Base-by-base conservation (phyloP, 2,329 filamentous ascomycete species). In the Fusarium anthophilum region DNA sequence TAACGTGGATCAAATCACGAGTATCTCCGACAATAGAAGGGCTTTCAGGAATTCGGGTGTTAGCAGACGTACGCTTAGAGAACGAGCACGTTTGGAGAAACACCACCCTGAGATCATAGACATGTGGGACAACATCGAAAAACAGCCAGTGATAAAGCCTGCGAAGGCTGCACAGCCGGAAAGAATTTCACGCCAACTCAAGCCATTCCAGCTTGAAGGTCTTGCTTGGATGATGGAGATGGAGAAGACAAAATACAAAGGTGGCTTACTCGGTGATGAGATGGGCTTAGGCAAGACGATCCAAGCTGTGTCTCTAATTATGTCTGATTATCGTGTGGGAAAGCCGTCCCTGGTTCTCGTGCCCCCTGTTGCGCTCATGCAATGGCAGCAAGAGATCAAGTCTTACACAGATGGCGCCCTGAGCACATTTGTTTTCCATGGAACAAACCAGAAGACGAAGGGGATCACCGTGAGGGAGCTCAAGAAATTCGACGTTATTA, bases 231-330 rank as follows among this genome's bases (percentile, higher is more conserved):
- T 99, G 94, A 91, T 89, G 69, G 91, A 89, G 63, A 97, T 98
- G 88, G 96, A 99, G 81, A 86, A 93, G 82, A 93, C 91, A 0
- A 84, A 92, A 44, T 98, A 95, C 89, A 94, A 91, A 79, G 96
- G 96, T 24, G 96, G 96, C 20, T 87, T 99, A 6, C 88, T 99
- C 5, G 96, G 96, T 67, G 96, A 99, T 77, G 96, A 99, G 83
- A 99, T 99, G 96, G 96, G 96, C 12, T 93, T 99, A 84, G 96
- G 96, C 56, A 99, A 99, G 85, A 99, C 96, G 0, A 98, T 99
- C 57, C 96, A 99, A 83, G 96, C 96, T 6, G 96, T 99, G 24
- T 98, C 96, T 7, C 88, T 99, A 50, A 95, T 99, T 82, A 98
- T 98, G 96, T 98, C 96, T 2, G 95, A 98, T 81, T 98, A 94